phyloP scores from a whole-genome alignment of 2,329 filamentous ascomycete species.

The Lizonia empirigonia region DNA sequence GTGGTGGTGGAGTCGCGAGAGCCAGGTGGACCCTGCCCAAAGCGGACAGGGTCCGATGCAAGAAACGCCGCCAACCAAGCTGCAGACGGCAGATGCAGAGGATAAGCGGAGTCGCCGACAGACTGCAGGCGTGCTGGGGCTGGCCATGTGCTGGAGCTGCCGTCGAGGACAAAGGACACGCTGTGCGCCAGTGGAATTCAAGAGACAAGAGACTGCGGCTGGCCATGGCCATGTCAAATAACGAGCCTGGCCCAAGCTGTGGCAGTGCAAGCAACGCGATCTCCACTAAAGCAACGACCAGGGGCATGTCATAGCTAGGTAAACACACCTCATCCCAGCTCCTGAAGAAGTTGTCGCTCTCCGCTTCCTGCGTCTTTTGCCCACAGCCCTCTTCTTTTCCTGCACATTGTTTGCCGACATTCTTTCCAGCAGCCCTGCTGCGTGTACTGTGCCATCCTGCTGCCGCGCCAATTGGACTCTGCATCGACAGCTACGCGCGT shows the following conservation, averaged over 20 bases:
- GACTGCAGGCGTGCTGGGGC: background rate
- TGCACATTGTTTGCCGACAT: conserved; percentile 1
- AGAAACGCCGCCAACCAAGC: background rate
- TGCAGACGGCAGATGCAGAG: background rate
- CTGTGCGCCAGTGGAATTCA: background rate
- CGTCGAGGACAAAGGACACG: no score
- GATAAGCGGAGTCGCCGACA: conserved; percentile 14
- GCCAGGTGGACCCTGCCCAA: conserved; percentile 1
- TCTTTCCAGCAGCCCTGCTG: conserved; percentile 1
- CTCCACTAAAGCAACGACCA: background rate
- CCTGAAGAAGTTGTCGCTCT: conserved; percentile 9
- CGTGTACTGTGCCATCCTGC: background rate
- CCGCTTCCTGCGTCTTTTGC: background rate
- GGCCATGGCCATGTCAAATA: background rate
- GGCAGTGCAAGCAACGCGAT: conserved; percentile 8
- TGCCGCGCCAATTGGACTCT: background rate
- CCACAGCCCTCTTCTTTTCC: background rate
- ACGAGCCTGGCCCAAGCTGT: background rate
- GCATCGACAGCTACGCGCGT: background rate
- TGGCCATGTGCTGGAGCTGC: conserved; percentile 5
- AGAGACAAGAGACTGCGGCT: background rate
- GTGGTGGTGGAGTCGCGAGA: background rate
- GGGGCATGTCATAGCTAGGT: conserved; percentile 10
- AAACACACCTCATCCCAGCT: conserved; percentile 12
- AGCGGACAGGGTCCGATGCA: background rate